phyloP scores from a whole-genome alignment of 2,329 filamentous ascomycete genomes.

The Rhexocercosporidium sp. region DNA sequence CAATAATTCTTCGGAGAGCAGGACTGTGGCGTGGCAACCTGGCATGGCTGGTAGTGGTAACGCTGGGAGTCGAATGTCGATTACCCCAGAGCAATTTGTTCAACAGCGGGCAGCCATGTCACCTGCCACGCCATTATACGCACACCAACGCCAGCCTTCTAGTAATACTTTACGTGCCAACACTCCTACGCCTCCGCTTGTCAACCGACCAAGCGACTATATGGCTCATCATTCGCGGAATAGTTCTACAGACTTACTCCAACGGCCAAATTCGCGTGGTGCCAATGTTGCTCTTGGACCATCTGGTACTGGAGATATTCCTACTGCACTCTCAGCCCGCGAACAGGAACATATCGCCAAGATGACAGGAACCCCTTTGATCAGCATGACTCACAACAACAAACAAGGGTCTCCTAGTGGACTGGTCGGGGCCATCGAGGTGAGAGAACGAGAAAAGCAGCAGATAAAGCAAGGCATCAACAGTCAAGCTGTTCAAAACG shows the following conservation, averaged over 20 bases:
- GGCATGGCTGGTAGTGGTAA: conserved; percentile 59
- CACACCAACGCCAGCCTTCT: conserved; percentile 63
- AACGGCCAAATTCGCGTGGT: conserved; percentile 62
- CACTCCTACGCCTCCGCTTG: conserved; percentile 49
- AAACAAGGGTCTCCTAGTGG: conserved; percentile 58
- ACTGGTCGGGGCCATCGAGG: conserved; percentile 79
- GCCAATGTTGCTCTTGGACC: conserved; percentile 48
- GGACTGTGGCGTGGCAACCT: conserved; percentile 81
- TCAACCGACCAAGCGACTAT: conserved; percentile 46
- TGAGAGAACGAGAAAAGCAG: conserved; percentile 77
- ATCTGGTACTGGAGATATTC: conserved; percentile 50
- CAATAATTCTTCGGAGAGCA: conserved; percentile 59
- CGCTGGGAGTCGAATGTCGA: conserved; percentile 46
- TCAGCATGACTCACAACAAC: conserved; percentile 61
- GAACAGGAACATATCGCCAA: conserved; percentile 90
- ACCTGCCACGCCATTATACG: conserved; percentile 59
- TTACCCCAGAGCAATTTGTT: conserved; percentile 84
- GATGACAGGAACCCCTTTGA: conserved; percentile 76
- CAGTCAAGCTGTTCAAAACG: conserved; percentile 74
- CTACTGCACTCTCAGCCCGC: conserved; percentile 74
- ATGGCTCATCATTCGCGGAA: conserved; percentile 49
- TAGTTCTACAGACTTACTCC: conserved; percentile 53
- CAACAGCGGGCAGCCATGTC: conserved; percentile 72
- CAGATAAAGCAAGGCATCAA: conserved; percentile 72
- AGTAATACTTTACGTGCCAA: conserved; percentile 51